Evolutionary conservation across 2,329 filamentous ascomycete genomes (phyloP).

Genomic region (Drechslerella coelobrocha): DNA sequence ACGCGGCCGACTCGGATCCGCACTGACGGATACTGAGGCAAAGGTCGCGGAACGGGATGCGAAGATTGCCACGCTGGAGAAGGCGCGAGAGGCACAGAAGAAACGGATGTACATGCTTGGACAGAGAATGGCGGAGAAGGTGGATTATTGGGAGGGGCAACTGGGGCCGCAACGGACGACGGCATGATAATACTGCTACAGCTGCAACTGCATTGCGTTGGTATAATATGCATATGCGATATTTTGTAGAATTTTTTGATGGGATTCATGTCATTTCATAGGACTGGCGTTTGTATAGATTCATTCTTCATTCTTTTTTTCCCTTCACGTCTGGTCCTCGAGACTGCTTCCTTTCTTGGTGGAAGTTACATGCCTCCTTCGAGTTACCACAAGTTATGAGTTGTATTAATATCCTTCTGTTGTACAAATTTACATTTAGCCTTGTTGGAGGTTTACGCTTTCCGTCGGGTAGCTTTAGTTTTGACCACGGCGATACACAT

Average conservation of each 20-base stretch:
- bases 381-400: too few relatives aligned
- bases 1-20: constrained; percentile 7
- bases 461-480: too few relatives aligned
- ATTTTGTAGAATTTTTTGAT: not conserved
- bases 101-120: constrained; percentile 43
- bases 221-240: not conserved
- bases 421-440: not conserved
- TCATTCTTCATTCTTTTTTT: too few relatives aligned
- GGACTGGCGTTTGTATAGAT: not conserved
- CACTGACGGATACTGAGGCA: constrained; percentile 8
- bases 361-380: too few relatives aligned
- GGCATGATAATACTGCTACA: not conserved
- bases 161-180: constrained; percentile 12
- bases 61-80: constrained; percentile 24
- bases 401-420: too few relatives aligned
- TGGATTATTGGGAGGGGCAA: constrained; percentile 42
- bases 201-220: not conserved
- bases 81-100: constrained; percentile 35
- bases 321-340: too few relatives aligned
- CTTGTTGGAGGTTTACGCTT: too few relatives aligned
- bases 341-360: too few relatives aligned
- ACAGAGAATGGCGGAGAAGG: constrained; percentile 45
- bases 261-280: not conserved
- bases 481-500: too few relatives aligned
- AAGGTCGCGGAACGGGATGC: constrained; percentile 13